Evolutionary conservation across 257 asterid genomes (phyloP), one percentile per base, ranked within the genome.

Genomic region (Solanum virginianum): DNA sequence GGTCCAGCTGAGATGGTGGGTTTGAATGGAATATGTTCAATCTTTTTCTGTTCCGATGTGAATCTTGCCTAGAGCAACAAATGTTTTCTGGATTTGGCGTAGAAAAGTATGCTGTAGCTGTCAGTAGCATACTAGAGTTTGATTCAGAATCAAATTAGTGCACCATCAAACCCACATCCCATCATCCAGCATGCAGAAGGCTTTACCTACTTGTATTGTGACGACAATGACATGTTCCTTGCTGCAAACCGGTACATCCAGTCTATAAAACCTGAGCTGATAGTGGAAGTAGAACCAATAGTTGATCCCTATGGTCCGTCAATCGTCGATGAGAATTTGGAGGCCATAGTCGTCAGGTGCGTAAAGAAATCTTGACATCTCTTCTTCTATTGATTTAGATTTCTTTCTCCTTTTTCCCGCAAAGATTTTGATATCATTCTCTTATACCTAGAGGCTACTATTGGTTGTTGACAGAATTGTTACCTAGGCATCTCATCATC

Each of bases 261-360:
- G 99, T 93, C 95, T 59, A 85, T 94, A 65, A 94, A 94, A 84
- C 92, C 95, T 18, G 94, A 91, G 93, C 88, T 96, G 88, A 86
- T 89, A 86, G 98, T 94, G 91, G 93, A 91, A 88, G 92, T 80
- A 85, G 95, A 91, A 88, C 95, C 98, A 36, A 92, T 96, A 32
- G 90, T 91, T 79, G 98, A 96, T 90, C 98, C 98, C 29, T 94
- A 93, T 80, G 99, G 99, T 45, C 98, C 98, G 18, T 94, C 99
- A 16, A 93, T 93, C 24, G 62, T 91, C 75, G 97, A 93, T 86
- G 92, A 91, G 83, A 91, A 91, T 83, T 89, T 96, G 96, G 98
- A 96, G 91, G 99, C 99, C 56, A 93, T 96, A 80, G 88, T 94
- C 54, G 99, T 96, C 92, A 94, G 98, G 98, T 95, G 53, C 29